Conservation (phyloP, 2,329 filamentous ascomycete genomes). For the Balansia obtecta region DNA sequence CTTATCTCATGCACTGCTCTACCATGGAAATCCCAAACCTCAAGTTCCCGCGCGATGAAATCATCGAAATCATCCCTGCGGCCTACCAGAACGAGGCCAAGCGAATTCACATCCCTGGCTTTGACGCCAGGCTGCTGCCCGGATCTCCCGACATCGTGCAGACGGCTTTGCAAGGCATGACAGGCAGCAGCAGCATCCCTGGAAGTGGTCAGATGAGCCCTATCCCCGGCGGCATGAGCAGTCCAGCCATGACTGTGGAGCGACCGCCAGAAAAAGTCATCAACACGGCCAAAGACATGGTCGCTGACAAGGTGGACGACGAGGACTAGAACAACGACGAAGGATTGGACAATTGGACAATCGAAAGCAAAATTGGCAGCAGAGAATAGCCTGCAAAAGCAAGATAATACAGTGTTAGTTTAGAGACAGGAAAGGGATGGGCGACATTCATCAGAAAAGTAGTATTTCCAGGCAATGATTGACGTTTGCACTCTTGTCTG, state of each 20-base stretch:
- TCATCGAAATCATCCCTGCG: constrained; percentile 96
- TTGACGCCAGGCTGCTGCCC: constrained; percentile 56
- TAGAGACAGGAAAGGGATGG: too few relatives aligned
- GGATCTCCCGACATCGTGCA: constrained; percentile 70
- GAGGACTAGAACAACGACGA: constrained; percentile 27
- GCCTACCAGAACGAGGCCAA: constrained; percentile 95
- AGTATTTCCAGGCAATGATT: neutral
- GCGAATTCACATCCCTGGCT: constrained; percentile 69
- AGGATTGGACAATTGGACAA: neutral
- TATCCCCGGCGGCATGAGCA: constrained; percentile 33
- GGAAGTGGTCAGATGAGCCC: constrained; percentile 30
- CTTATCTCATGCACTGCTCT: constrained; percentile 97
- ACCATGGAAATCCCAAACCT: constrained; percentile 87
- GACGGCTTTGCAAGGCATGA: constrained; percentile 51
- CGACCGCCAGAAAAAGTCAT: constrained; percentile 36
- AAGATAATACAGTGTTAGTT: neutral
- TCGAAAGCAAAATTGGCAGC: neutral
- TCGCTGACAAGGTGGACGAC: constrained; percentile 39
- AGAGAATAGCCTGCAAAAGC: neutral
- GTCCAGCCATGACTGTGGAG: constrained; percentile 30
- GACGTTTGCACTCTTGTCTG: neutral
- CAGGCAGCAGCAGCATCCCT: constrained; percentile 17
- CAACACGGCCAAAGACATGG: constrained; percentile 36
- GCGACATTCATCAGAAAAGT: neutral
- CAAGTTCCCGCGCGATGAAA: constrained; percentile 89